Base-by-base conservation (phyloP, 257 asterid species). In the Apocynum venetum region DNA sequence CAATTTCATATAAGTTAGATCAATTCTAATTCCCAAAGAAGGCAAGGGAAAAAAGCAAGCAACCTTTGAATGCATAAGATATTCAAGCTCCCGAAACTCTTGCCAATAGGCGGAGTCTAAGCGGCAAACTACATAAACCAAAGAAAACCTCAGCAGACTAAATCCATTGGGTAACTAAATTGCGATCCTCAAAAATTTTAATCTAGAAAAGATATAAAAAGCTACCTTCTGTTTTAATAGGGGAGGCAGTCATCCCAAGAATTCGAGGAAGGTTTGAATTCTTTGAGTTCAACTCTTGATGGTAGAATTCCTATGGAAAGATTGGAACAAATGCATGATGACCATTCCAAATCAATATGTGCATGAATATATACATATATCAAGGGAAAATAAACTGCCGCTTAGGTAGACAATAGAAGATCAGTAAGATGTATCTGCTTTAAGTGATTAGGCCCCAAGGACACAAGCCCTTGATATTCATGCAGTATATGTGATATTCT, bases 171-270 rank as follows among this genome's bases (percentile, higher is more conserved):
- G 40, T 67, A 75, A 8, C 51, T 11, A 38, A 76, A 80, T 12
- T 66, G 7, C 71, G 72, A 73, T 48, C 78, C 6, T 7, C 46
- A n/a, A 71, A 49, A 38, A 17, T 65, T 17, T 25, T 25, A 25
- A 43, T 35, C 48, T 4, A 55, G 40, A 65, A 46, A 63, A 77
- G 63, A 19, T 8, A 74, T 53, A 25, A 68, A 60, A 52, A 41
- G 65, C 17, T 69, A 90, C 98, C 94, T 90, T 94, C 92, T 38
- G 97, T 85, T 85, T 94, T 94, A 80, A 94, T 91, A 51, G 97
- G 98, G 64, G 96, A 92, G 72, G 98, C 98, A 65, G 97, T 94
- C 97, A 92, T 94, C 80, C 98, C 97, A 75, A 94, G 89, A 63
- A 94, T 76, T 88, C 93, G 86, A 79, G 98, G 98, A 84, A 89